Base-by-base conservation (phyloP, 139 green algal species). In the Ettlia oleoabundans region DNA sequence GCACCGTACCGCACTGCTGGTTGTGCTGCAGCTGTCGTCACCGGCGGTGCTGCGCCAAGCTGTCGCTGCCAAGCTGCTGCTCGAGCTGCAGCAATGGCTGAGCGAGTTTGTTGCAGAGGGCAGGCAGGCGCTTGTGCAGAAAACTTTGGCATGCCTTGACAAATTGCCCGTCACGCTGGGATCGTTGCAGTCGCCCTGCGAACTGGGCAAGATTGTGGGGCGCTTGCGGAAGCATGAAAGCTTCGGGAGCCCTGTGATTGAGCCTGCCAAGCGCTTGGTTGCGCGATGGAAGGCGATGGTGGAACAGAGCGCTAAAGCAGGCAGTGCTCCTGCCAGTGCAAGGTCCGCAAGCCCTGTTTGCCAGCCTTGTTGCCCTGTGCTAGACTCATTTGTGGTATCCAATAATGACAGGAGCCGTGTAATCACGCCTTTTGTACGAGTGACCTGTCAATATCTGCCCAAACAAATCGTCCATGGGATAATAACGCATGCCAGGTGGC, bases 81-180 rank as follows among this genome's bases (percentile, higher is more conserved):
- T 76, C 2, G 58, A 64, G 37, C 37, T 89, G 38, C 51, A 88
- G 52, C 15, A 32, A 38, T 89, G 85, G 85, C 78, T 89, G 65
- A 22, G 32, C 18, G 64, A 82, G 21, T 62, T 63, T 9, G 62
- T 88, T 3, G 47, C 24, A 21, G 82, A 58, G 41, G 61, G 47
- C 41, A 83, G 79, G 38, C 47, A 38, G 28, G 74, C 80, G 26
- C 42, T 80, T n/a, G 65, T 79, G 26, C 51, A 69, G 0, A 68
- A 75, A 3, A 10, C 63, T 1, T 63, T 89, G 30, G 74, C n/a
- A 6, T 66, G 47, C 41, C 66, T 89, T 51, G 74, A 71, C 35
- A 55, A 41, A 41, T 43, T 89, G 82, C 85, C 85, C 4, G 80
- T 89, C 72, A 81, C 82, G 43, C 61, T 85, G 35, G 63, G 42